Evolutionary conservation across 2,329 filamentous ascomycete genomes (phyloP), one percentile per base, ranked within the genome.

Genomic region (Ascochyta pisi): DNA sequence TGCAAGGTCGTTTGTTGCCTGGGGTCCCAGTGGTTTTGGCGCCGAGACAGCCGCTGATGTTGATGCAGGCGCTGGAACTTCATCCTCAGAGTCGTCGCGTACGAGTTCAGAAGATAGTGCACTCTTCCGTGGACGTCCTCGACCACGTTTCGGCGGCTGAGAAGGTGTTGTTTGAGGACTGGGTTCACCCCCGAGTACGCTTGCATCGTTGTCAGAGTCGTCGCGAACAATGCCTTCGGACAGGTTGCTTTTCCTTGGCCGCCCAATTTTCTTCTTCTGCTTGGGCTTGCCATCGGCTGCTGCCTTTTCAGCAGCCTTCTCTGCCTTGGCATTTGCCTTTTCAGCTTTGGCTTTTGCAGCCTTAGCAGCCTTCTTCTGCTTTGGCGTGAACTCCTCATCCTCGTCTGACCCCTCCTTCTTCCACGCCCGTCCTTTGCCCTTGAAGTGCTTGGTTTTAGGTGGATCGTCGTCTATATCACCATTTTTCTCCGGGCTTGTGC

Each of bases 331-430:
- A 9, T 55, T 57, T 15, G 58, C 62, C 44, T 56, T 57, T 1
- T 58, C 52, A 26, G 51, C 54, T 41, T 64, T 64, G 4, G 50
- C 41, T 47, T 39, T 51, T 2, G 53, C 53, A 13, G 38, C 47
- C n/a, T 44, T 47, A 3, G 47, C 47, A 15, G 54, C 50, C 35
- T 33, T 50, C 49, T 61, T 71, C 56, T 57, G 64, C 41, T 61
- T 68, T 19, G 60, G 58, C 7, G 60, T 66, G 45, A 69, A 68
- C 24, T 73, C 68, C 26, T 70, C 58, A 39, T 73, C 71, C 49
- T 72, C 71, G 23, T 72, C 70, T 4, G 68, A 67, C 2, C 63
- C 64, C 13, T 69, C 67, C 47, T 73, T 73, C 53, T 69, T 70
- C 67, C 68, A 71, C 6, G 67, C 67, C 15, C 70, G 59, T 7